A percentile compares a stretch with the other conserved stretches of the same genome.
Evolutionary conservation across 148 eudicot species (phyloP).

Genomic region (Spergularia bocconei): DNA sequence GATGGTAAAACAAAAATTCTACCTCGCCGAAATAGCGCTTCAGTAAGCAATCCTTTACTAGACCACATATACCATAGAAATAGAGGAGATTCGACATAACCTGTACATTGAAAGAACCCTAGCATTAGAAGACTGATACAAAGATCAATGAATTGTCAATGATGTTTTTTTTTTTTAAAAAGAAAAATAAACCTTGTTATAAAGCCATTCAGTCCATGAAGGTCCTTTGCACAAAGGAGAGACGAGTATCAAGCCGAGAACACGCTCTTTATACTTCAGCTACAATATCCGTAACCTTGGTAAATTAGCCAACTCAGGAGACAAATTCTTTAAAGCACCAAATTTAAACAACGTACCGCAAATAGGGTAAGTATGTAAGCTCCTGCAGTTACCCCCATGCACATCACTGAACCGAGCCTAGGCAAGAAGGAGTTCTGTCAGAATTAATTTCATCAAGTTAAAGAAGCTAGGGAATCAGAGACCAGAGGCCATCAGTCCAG

Average conservation of each 20-base stretch:
- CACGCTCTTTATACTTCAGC: conserved; percentile 83
- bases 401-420: conserved; percentile 57
- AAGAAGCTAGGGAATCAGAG: background rate
- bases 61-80: conserved; percentile 81
- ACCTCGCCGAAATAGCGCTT: conserved; percentile 97
- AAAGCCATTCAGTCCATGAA: conserved; percentile 97
- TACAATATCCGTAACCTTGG: conserved; percentile 32
- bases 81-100: conserved; percentile 83
- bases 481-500: background rate
- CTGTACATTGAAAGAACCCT: conserved; percentile 36
- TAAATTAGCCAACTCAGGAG: conserved; percentile 13
- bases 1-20: background rate
- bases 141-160: background rate
- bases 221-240: conserved; percentile 89
- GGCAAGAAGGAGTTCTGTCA: conserved; percentile 22
- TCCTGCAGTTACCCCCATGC: conserved; percentile 57
- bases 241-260: conserved; percentile 87
- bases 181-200: conserved; percentile 62
- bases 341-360: conserved; percentile 36
- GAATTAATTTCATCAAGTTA: background rate
- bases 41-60: conserved; percentile 83
- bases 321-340: background rate
- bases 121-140: background rate
- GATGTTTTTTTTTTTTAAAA: too few relatives aligned
- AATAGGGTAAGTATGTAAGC: conserved; percentile 51